Conservation (phyloP, 2,329 filamentous ascomycete species). For the Leptographium wingfieldii region DNA sequence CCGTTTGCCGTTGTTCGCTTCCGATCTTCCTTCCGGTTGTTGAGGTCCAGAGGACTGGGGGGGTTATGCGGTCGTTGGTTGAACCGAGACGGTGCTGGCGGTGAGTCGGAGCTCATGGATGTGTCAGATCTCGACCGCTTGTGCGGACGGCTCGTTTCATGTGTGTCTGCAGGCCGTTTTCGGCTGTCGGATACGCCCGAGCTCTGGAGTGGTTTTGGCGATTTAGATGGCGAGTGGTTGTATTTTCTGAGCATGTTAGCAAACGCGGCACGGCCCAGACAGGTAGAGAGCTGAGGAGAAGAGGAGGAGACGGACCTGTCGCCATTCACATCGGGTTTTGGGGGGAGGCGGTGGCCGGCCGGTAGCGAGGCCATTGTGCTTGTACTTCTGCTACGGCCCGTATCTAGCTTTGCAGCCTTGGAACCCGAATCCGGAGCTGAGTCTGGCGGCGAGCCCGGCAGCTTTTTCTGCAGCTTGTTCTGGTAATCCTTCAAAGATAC, state of each 20-base stretch:
- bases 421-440: slow-evolving; percentile 13
- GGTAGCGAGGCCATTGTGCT: slow-evolving; percentile 9
- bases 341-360: slow-evolving; percentile 3
- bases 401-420: slow-evolving; percentile 5
- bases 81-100: slow-evolving; percentile 3
- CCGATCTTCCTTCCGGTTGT: slow-evolving; percentile 7
- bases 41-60: slow-evolving; percentile 10
- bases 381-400: slow-evolving; percentile 10
- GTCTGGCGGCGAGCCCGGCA: slow-evolving; percentile 20
- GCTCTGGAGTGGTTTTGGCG: slow-evolving; percentile 19
- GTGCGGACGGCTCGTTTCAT: slow-evolving; percentile 29
- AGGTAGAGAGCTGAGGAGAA: background rate
- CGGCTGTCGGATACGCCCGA: slow-evolving; percentile 27
- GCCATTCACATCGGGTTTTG: slow-evolving; percentile 15
- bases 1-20: slow-evolving; percentile 2
- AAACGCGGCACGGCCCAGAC: background rate
- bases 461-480: slow-evolving; percentile 31
- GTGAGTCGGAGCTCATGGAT: slow-evolving; percentile 11
- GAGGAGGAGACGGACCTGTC: slow-evolving; percentile 16
- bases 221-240: slow-evolving; percentile 17
- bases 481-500: slow-evolving; percentile 47
- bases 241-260: slow-evolving; percentile 16
- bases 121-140: slow-evolving; percentile 34
- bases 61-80: slow-evolving; percentile 7
- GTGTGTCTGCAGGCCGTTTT: slow-evolving; percentile 32